Conservation (phyloP, 345 rosid species). For the Aquilaria malaccensis region DNA sequence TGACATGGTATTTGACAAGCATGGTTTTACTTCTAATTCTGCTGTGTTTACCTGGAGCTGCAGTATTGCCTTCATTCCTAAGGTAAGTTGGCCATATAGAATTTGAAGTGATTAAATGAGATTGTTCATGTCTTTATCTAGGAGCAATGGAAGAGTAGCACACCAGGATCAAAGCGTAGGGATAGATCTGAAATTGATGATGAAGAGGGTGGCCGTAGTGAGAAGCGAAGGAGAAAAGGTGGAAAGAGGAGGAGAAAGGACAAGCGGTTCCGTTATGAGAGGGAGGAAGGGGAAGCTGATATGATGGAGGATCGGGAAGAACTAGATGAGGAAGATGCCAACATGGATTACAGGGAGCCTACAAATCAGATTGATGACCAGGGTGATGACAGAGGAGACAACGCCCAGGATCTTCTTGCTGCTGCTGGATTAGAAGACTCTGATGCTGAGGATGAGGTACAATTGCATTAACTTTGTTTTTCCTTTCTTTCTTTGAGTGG, state of each 20-base stretch:
- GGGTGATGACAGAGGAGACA: slow-evolving; percentile 51
- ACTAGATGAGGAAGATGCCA: slow-evolving; percentile 59
- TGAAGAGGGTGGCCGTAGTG: slow-evolving; percentile 78
- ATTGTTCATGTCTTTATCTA: slow-evolving; percentile 11
- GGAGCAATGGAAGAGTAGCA: slow-evolving; percentile 96
- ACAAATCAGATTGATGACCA: slow-evolving; percentile 38
- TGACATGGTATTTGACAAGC: too few species aligned
- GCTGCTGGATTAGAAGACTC: slow-evolving; percentile 98
- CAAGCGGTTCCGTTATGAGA: slow-evolving; percentile 59
- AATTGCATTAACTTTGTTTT: slow-evolving; percentile 4
- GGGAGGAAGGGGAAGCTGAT: slow-evolving; percentile 60
- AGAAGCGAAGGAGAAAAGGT: slow-evolving; percentile 80
- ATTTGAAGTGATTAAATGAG: too few species aligned
- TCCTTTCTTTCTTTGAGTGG: not conserved
- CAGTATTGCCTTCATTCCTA: too few species aligned
- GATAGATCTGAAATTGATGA: slow-evolving; percentile 74
- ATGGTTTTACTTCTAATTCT: too few species aligned
- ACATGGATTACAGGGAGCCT: slow-evolving; percentile 42
- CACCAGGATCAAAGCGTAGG: slow-evolving; percentile 65
- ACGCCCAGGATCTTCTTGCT: slow-evolving; percentile 74
- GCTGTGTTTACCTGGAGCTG: too few species aligned
- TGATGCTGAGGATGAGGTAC: slow-evolving; percentile 68
- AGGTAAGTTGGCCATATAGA: too few species aligned
- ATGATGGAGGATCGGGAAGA: slow-evolving; percentile 68
- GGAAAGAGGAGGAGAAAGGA: slow-evolving; percentile 95